Evolutionary conservation across 208 protist species (phyloP).

Genomic region (Crithidia mellificae): DNA sequence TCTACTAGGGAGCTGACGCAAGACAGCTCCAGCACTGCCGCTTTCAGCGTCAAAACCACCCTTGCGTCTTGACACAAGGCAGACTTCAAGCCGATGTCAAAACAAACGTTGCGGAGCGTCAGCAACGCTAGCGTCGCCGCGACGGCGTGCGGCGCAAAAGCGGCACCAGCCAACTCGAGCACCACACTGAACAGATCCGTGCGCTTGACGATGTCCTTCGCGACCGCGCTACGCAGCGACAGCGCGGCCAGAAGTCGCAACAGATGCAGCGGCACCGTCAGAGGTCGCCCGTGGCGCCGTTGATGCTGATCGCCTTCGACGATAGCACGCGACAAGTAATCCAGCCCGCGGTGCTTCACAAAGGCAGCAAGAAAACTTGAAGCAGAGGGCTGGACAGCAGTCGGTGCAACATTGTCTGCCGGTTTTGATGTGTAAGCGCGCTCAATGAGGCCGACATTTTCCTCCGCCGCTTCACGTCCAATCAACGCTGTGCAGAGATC

Average conservation of each 20-base stretch:
- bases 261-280: slow-evolving; percentile 40
- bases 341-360: slow-evolving; percentile 23
- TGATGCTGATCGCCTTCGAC: slow-evolving; percentile 22
- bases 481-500: slow-evolving; percentile 22
- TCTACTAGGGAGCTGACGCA: slow-evolving; percentile 32
- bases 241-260: slow-evolving; percentile 60
- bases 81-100: slow-evolving; percentile 56
- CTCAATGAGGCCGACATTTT: background rate
- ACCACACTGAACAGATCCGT: slow-evolving; percentile 59
- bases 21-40: slow-evolving; percentile 43
- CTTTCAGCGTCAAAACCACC: slow-evolving; percentile 72
- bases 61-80: slow-evolving; percentile 74
- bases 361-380: slow-evolving; percentile 27
- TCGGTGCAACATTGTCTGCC: background rate
- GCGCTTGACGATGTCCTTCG: slow-evolving; percentile 39
- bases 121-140: slow-evolving; percentile 64
- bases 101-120: slow-evolving; percentile 77
- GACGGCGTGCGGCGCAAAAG: slow-evolving; percentile 2
- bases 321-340: slow-evolving; percentile 20
- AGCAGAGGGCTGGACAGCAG: background rate
- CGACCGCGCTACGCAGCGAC: slow-evolving; percentile 53
- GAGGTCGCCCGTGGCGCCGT: slow-evolving; percentile 19
- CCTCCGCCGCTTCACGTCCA: background rate
- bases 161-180: slow-evolving; percentile 51
- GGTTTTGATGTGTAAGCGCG: background rate